phyloP scores from a whole-genome alignment of 2,329 filamentous ascomycete species.

The Diaporthe vaccinii region DNA sequence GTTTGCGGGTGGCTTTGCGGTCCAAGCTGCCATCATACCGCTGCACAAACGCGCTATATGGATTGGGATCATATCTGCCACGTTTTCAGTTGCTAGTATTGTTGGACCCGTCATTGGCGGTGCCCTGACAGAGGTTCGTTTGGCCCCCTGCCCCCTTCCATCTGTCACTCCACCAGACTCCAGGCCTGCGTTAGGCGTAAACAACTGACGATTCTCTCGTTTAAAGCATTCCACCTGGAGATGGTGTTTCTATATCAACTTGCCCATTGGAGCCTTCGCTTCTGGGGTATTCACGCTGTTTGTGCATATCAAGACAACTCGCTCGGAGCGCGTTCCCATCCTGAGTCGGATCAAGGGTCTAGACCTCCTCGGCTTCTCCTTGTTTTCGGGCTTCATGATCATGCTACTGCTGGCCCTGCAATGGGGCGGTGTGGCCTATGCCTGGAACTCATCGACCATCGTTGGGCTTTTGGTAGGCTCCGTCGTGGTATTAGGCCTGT shows the following conservation, averaged over 20 bases:
- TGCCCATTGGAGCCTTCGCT: constrained; percentile 33
- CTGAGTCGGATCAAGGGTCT: constrained; percentile 57
- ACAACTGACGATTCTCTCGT: not conserved
- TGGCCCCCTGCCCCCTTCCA: not conserved
- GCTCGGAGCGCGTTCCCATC: constrained; percentile 47
- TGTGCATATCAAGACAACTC: constrained; percentile 52
- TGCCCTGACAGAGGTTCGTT: not conserved
- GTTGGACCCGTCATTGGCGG: constrained; percentile 22
- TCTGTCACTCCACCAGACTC: too few species aligned
- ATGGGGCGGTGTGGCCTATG: constrained; percentile 55
- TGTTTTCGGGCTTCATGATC: constrained; percentile 55
- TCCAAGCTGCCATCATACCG: constrained; percentile 7
- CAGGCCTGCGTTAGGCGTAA: rapidly evolving
- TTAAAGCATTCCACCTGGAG: not conserved
- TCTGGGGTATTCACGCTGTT: constrained; percentile 47
- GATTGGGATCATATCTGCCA: constrained; percentile 34
- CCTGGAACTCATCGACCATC: constrained; percentile 52
- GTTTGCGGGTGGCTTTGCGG: constrained; percentile 41
- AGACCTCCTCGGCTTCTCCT: constrained; percentile 54
- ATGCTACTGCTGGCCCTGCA: constrained; percentile 57
- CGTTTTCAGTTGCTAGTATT: constrained; percentile 6
- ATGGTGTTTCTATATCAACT: constrained; percentile 31
- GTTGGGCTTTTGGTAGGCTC: constrained; percentile 52
- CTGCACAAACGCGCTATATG: constrained; percentile 42
- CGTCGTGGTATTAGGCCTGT: constrained; percentile 44